These are phyloP conservation scores for Pisolithus marmoratus DNA, from an alignment of 768 basidiomycete species.

Conservation along the genomic window DNA sequence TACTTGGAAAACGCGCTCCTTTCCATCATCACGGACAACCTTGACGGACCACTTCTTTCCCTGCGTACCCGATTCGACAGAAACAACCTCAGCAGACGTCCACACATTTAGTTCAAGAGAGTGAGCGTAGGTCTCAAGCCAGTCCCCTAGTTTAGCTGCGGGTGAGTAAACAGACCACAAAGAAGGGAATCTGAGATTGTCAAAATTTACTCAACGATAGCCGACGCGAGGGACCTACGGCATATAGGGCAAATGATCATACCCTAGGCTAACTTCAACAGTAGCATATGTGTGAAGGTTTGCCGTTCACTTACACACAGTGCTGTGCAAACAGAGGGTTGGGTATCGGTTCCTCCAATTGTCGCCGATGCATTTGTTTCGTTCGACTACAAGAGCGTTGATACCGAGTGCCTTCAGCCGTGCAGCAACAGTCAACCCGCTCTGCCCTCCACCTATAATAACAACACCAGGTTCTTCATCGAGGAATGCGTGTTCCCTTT, in stretches of 20 bases:
- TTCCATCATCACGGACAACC: constrained; percentile 25
- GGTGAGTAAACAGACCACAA: constrained; percentile 46
- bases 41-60: constrained; percentile 36
- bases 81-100: constrained; percentile 39
- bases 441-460: constrained; percentile 56
- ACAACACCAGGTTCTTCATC: constrained; percentile 45
- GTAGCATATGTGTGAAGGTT: too few relatives aligned
- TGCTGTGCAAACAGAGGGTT: constrained; percentile 41
- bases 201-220: too few relatives aligned
- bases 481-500: constrained; percentile 36
- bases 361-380: constrained; percentile 39
- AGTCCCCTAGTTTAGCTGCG: constrained; percentile 51
- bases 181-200: constrained; percentile 37
- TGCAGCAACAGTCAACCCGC: constrained; percentile 52
- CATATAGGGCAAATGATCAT: constrained; percentile 45
- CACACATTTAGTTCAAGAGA: constrained; percentile 55
- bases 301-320: constrained; percentile 32
- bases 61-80: constrained; percentile 29
- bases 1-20: constrained; percentile 29
- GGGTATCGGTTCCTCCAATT: constrained; percentile 35
- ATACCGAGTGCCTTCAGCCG: constrained; percentile 52
- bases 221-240: constrained; percentile 29
- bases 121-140: constrained; percentile 52
- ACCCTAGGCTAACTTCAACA: too few relatives aligned
- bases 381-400: constrained; percentile 47